A percentile compares a stretch with the other conserved stretches of the same genome.
Conservation (phyloP, 2,329 filamentous ascomycete genomes). For the Xylariaceae sp. region DNA sequence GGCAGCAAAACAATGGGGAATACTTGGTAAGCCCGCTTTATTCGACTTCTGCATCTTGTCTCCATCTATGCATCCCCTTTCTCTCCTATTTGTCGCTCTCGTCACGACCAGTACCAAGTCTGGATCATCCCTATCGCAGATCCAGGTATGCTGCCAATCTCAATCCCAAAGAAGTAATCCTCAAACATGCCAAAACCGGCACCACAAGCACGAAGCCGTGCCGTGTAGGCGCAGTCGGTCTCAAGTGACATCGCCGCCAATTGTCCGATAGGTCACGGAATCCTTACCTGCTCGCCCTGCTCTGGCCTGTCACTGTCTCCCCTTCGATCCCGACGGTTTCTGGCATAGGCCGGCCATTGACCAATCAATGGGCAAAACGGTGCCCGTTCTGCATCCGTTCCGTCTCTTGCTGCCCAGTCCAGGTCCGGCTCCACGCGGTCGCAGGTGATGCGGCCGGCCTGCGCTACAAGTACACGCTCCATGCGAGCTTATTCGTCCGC, state of each 20-base stretch:
- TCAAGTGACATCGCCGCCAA: too few relatives aligned
- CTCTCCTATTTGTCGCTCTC: slow-evolving; percentile 12
- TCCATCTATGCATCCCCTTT: slow-evolving; percentile 12
- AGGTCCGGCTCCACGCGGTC: slow-evolving; percentile 13
- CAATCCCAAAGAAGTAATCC: too few relatives aligned
- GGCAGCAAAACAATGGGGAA: slow-evolving; percentile 91
- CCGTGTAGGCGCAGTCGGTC: too few relatives aligned
- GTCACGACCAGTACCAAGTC: neutral
- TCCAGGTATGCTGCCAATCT: too few relatives aligned
- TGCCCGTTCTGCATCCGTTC: slow-evolving; percentile 6
- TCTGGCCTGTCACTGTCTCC: slow-evolving; percentile 9
- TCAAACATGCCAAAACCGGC: too few relatives aligned
- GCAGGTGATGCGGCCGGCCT: slow-evolving; percentile 16
- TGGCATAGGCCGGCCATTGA: slow-evolving; percentile 12
- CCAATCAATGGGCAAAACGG: slow-evolving; percentile 18
- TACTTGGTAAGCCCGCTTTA: slow-evolving; percentile 69
- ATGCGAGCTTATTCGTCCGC: too few relatives aligned
- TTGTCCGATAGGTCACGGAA: too few relatives aligned
- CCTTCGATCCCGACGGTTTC: neutral
- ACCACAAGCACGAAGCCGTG: too few relatives aligned
- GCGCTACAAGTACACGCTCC: slow-evolving; percentile 2
- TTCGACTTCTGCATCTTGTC: slow-evolving; percentile 6
- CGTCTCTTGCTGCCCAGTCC: slow-evolving; percentile 14
- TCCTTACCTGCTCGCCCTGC: neutral
- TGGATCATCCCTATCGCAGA: too few relatives aligned